Base-by-base conservation (phyloP, 257 asterid species). In the Solanum rostratum region DNA sequence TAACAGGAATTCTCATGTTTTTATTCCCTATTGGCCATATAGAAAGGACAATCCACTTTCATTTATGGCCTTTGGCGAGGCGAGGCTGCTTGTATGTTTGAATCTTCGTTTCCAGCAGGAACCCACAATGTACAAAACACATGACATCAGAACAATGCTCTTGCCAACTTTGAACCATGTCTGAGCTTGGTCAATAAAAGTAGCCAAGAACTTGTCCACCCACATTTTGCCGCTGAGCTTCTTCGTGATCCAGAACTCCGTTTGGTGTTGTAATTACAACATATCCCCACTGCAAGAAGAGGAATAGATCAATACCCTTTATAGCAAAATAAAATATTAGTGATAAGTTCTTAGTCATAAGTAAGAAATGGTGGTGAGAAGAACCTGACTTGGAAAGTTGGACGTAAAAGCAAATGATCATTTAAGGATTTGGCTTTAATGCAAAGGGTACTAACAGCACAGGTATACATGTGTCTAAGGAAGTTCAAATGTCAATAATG, bases 191-290 rank as follows among this genome's bases (percentile, higher is more conserved):
- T 92, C 91, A 95, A 86, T 92, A 94, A 71, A 97, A 97, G 87
- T 95, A 97, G 66, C 99, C 99, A 30, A 97, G 90, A 89, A 97
- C 98, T 91, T 97, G 98, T 69, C 99, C 99, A 13, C 99, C 97
- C 29, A 94, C 92, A 46, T 93, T 93, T 87, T 94, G 98, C 53
- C 94, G 89, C 86, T 91, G 86, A 80, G 98, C 98, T 88, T 97
- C 99, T 88, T 95, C 97, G 37, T 97, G 98, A 89, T 97, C 99
- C 91, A 97, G 79, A 60, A 97, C 92, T 86, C 99, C 99, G 85
- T 94, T 95, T 84, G 98, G 99, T 33, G 99, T 97, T 54, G 98
- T 93, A 83, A 95, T 86, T 79, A 97, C 95, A 16, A 97, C 96
- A 85, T 95, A 97, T 46, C 98, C 99, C 98, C 99, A 96, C 99